Evolutionary conservation across 2,329 filamentous ascomycete species (phyloP), one percentile per base, ranked within the genome.

Genomic region (Conoideocrella luteorostrata): DNA sequence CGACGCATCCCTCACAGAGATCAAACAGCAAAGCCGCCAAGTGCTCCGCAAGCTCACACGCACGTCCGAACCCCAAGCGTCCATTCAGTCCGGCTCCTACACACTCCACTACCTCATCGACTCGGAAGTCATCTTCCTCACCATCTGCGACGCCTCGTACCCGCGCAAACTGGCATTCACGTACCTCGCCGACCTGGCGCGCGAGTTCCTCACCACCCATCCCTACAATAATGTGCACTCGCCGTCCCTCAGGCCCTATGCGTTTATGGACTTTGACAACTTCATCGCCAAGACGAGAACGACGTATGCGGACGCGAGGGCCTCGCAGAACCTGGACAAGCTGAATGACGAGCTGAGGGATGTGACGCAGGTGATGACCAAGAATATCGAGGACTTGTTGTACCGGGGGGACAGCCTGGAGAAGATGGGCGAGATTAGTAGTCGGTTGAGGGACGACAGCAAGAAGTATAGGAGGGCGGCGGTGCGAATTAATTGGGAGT

Each of bases 281-380:
- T 97, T 95, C 71, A 95, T 98, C 67, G 77, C 84, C 61, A 85
- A 88, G 62, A 95, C 90, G 32, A 93, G 91, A 69, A 85, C 89
- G 56, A 89, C 90, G 22, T 98, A 98, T 68, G 87, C 93, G 56
- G 93, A 98, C 65, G 82, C 86, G 43, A 83, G 93, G 52, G 93
- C 93, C 13, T 80, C 87, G 12, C 86, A 90, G 68, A 97, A 97
- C 67, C 78, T 98, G 46, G 88, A 94, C 66, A 89, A 91, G 68
- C 74, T 98, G 52, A 97, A 98, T 61, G 88, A 96, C 61, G 94
- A 98, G 75, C 78, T 98, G 52, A 85, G 90, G 64, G 93, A 97
- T 67, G 94, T 98, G 44, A 97, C 93, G 1, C 90, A 96, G 70
- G 90, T 98, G 60, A 98, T 98, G 94, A 97, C 90, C 44, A 97